These are phyloP conservation scores for Plasmopara viticola DNA, from an alignment of 352 stramenopile species.

Conservation along the genomic window DNA sequence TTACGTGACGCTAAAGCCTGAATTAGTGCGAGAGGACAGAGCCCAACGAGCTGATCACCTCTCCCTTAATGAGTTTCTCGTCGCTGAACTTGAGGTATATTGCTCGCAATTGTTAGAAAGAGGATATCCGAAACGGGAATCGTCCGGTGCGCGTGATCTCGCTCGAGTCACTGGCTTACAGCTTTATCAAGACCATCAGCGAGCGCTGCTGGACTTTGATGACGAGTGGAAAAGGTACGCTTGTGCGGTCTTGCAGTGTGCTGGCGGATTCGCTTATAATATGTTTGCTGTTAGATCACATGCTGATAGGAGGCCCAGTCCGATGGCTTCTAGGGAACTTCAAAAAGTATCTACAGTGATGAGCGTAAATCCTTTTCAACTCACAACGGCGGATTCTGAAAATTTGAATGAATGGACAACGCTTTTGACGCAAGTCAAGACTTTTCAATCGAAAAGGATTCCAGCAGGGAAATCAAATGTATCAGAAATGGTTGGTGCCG, in stretches of 20 bases:
- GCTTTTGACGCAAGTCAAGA: slow-evolving; percentile 22
- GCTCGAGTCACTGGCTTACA: slow-evolving; percentile 36
- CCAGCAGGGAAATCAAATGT: slow-evolving; percentile 1
- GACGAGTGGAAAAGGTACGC: slow-evolving; percentile 41
- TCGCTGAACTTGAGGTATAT: slow-evolving; percentile 46
- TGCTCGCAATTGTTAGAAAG: slow-evolving; percentile 23
- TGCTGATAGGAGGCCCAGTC: slow-evolving; percentile 11
- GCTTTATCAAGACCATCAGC: slow-evolving; percentile 40
- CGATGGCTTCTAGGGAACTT: slow-evolving; percentile 3
- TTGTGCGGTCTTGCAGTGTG: neutral
- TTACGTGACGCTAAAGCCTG: slow-evolving; percentile 11
- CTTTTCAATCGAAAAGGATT: slow-evolving; percentile 16
- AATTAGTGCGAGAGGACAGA: slow-evolving; percentile 11
- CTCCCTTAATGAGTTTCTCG: slow-evolving; percentile 43
- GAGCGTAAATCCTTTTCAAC: slow-evolving; percentile 26
- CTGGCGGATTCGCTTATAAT: neutral
- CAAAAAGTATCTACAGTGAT: slow-evolving; percentile 4
- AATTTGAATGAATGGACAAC: slow-evolving; percentile 14
- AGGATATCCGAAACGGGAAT: neutral
- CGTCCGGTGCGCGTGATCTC: slow-evolving; percentile 20
- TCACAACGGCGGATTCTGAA: neutral
- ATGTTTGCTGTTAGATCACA: slow-evolving; percentile 21
- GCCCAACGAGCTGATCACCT: slow-evolving; percentile 27
- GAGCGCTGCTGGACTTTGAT: slow-evolving; percentile 47
- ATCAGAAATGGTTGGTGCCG: slow-evolving; percentile 2